phyloP scores from a whole-genome alignment of 164 flowering plant species.

The Paratinospora sagittata region DNA sequence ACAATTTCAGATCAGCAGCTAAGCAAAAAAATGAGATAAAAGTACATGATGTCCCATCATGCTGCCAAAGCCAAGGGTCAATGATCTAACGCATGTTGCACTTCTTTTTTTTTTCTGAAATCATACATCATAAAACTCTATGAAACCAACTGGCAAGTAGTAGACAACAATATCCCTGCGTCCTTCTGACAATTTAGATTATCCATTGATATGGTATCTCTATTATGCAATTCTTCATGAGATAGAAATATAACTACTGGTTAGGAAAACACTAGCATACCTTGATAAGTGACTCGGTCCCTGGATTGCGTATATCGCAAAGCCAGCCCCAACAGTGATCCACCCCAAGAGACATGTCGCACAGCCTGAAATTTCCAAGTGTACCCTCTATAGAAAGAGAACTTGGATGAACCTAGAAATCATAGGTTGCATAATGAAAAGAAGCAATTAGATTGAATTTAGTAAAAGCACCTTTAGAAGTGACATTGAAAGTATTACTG shows the following conservation, averaged over 20 bases:
- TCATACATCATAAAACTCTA: background rate
- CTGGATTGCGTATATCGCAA: constrained; percentile 90
- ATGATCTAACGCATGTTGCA: background rate
- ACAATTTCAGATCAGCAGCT: constrained; percentile 5
- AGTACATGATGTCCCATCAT: background rate
- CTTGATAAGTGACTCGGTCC: constrained; percentile 86
- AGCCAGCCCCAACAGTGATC: constrained; percentile 92
- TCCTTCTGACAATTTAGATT: background rate
- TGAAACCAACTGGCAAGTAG: background rate
- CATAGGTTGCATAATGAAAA: background rate
- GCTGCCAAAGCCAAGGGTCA: background rate
- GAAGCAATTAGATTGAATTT: background rate
- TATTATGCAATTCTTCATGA: background rate
- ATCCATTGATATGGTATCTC: background rate
- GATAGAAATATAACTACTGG: background rate
- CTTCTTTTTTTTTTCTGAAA: background rate
- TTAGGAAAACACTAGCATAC: constrained; percentile 27
- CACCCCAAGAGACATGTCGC: constrained; percentile 74
- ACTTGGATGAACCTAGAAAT: constrained; percentile 75
- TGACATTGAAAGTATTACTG: background rate
- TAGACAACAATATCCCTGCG: background rate
- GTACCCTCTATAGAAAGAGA: constrained; percentile 88
- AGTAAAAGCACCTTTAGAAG: background rate
- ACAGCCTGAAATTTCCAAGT: constrained; percentile 78
- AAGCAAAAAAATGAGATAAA: background rate